Evolutionary conservation across 2,329 filamentous ascomycete species (phyloP).

Genomic region (Elsinoe batatas): DNA sequence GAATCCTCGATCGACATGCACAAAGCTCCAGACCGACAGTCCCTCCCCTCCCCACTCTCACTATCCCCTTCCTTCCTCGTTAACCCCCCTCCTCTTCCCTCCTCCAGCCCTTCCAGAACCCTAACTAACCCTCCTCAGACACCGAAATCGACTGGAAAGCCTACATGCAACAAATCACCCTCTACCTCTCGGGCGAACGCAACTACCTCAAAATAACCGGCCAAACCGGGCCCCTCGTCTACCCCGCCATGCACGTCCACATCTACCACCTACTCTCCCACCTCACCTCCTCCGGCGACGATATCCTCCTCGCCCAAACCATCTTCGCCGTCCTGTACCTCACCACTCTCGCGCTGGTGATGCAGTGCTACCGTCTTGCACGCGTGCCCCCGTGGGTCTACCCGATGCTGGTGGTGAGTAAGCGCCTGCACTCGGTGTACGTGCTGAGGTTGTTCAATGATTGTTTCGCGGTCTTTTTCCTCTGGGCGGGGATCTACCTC

Average conservation of each 20-base stretch:
- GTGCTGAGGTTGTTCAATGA: conserved; percentile 93
- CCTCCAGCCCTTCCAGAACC: neutral
- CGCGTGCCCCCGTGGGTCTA: conserved; percentile 80
- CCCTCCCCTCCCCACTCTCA: no score
- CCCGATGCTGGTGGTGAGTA: conserved; percentile 76
- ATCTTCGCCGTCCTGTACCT: conserved; percentile 77
- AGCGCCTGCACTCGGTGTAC: conserved; percentile 88
- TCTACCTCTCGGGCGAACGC: conserved; percentile 73
- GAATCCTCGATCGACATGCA: no score
- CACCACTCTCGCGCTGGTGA: conserved; percentile 61
- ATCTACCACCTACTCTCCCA: conserved; percentile 72
- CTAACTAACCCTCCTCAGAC: conserved; percentile 43
- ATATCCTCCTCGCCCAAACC: conserved; percentile 73
- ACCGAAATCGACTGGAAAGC: conserved; percentile 97
- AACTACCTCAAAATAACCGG: conserved; percentile 81
- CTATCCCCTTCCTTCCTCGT: neutral
- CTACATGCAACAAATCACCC: conserved; percentile 87
- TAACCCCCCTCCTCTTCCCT: neutral
- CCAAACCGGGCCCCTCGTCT: conserved; percentile 85
- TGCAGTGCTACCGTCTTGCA: conserved; percentile 70
- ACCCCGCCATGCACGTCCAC: conserved; percentile 89
- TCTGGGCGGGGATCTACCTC: conserved; percentile 71
- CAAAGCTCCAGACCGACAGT: no score
- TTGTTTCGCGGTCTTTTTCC: conserved; percentile 71
- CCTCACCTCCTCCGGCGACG: conserved; percentile 62